Evolutionary conservation across 2,329 filamentous ascomycete species (phyloP).

Genomic region (Fusarium floridanum): DNA sequence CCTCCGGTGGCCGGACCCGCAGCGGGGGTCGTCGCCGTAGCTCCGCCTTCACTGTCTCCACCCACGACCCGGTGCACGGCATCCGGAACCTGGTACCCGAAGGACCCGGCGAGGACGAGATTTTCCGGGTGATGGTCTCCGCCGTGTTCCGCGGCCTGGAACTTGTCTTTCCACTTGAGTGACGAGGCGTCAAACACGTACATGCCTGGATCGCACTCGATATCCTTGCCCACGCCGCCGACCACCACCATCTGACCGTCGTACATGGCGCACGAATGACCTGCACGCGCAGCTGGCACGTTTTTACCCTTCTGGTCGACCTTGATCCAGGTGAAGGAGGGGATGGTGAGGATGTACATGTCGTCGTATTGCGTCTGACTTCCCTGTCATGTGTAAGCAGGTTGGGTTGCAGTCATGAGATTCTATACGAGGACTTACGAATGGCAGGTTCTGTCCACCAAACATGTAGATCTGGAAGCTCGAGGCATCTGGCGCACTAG

Average conservation of each 20-base stretch:
- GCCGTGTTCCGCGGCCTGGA: slow-evolving; percentile 71
- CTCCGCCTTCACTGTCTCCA: slow-evolving; percentile 64
- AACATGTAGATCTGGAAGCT: slow-evolving; percentile 85
- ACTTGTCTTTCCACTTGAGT: slow-evolving; percentile 69
- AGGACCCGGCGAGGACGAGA: slow-evolving; percentile 58
- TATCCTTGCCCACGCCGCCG: slow-evolving; percentile 67
- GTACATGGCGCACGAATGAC: slow-evolving; percentile 70
- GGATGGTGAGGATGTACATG: slow-evolving; percentile 72
- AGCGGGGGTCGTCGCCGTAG: slow-evolving; percentile 64
- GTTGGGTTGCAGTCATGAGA: neutral
- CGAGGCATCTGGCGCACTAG: slow-evolving; percentile 76
- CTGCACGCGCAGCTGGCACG: slow-evolving; percentile 61
- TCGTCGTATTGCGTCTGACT: slow-evolving; percentile 72
- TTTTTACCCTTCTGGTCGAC: slow-evolving; percentile 65
- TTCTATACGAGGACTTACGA: slow-evolving; percentile 53
- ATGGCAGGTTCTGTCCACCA: slow-evolving; percentile 80
- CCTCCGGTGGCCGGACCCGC: slow-evolving; percentile 71
- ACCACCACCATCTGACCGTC: slow-evolving; percentile 73
- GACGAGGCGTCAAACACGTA: slow-evolving; percentile 80
- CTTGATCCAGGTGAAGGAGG: slow-evolving; percentile 74
- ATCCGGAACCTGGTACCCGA: slow-evolving; percentile 66
- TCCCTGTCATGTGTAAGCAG: slow-evolving; percentile 47
- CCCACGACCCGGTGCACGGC: slow-evolving; percentile 64
- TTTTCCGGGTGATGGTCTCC: slow-evolving; percentile 66
- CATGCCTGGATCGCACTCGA: slow-evolving; percentile 68